Conservation (phyloP, 2,329 filamentous ascomycete species). For the Mariannaea sp. region DNA sequence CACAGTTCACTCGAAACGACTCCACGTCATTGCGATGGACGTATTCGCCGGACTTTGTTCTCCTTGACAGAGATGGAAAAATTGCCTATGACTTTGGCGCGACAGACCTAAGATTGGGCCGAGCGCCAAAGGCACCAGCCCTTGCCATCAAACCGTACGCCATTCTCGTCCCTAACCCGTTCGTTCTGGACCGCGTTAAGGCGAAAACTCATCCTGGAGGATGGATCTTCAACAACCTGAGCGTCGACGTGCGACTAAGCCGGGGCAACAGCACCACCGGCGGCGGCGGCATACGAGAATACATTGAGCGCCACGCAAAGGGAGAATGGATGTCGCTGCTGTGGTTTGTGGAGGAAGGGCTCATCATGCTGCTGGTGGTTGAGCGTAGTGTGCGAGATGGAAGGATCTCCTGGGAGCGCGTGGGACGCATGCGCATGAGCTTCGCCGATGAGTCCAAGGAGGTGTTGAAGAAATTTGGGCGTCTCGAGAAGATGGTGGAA, state of each 20-base stretch:
- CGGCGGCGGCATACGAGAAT: conserved; percentile 39
- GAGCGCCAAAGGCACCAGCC: conserved; percentile 27
- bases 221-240: conserved; percentile 45
- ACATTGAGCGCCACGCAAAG: conserved; percentile 41
- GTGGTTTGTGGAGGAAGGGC: conserved; percentile 44
- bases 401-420: conserved; percentile 39
- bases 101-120: conserved; percentile 9
- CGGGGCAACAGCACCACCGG: too few species aligned
- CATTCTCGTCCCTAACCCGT: conserved; percentile 41
- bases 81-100: conserved; percentile 42
- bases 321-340: conserved; percentile 45
- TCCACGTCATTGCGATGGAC: conserved; percentile 40
- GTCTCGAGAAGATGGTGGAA: conserved; percentile 41
- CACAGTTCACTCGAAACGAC: conserved; percentile 43
- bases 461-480: conserved; percentile 38
- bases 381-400: conserved; percentile 33
- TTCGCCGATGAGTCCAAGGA: conserved; percentile 43
- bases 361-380: conserved; percentile 43
- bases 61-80: conserved; percentile 38
- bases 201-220: conserved; percentile 39
- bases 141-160: conserved; percentile 37
- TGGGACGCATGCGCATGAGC: conserved; percentile 44
- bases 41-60: conserved; percentile 41
- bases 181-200: conserved; percentile 44
- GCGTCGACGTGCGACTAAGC: conserved; percentile 42